phyloP scores from a whole-genome alignment of 2,329 filamentous ascomycete genomes.

The Corynespora cassiicola region DNA sequence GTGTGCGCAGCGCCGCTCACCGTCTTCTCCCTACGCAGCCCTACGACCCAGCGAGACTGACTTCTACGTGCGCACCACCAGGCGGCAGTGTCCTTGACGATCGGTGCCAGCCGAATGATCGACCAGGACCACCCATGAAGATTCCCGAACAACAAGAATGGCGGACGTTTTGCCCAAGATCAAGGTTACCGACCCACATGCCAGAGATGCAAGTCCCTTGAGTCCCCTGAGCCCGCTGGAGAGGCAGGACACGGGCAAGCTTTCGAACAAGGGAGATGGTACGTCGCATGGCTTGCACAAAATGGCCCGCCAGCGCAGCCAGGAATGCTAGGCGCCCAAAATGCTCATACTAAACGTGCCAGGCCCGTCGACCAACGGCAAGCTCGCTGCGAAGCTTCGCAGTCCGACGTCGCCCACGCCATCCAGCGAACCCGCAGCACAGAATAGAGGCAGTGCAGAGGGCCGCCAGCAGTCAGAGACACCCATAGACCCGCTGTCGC shows the following conservation, averaged over 20 bases:
- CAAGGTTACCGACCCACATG: constrained; percentile 51
- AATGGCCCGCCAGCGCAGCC: constrained; percentile 1
- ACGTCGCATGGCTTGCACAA: constrained; percentile 11
- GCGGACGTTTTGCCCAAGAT: constrained; percentile 50
- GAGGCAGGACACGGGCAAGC: constrained; percentile 30
- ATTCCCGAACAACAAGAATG: constrained; percentile 32
- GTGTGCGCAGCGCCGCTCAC: too few relatives aligned
- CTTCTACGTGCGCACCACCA: too few relatives aligned
- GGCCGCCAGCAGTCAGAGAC: constrained; percentile 35
- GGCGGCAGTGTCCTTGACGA: too few relatives aligned
- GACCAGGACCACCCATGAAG: constrained; percentile 19
- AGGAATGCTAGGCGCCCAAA: neutral
- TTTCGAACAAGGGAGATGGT: constrained; percentile 33
- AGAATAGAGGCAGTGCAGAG: constrained; percentile 24
- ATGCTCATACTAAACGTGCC: constrained; percentile 22
- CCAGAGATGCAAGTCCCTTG: constrained; percentile 37
- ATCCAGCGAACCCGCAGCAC: constrained; percentile 20
- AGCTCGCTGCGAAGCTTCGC: constrained; percentile 32
- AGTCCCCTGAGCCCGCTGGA: constrained; percentile 36
- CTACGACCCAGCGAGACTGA: neutral
- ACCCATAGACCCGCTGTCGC: constrained; percentile 71
- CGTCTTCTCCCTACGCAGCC: too few relatives aligned
- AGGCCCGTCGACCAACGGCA: constrained; percentile 34
- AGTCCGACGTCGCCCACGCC: constrained; percentile 26
- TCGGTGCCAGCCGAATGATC: too few relatives aligned